Conservation (phyloP, 2,329 filamentous ascomycete genomes). For the Ceratocystis cacaofunesta region DNA sequence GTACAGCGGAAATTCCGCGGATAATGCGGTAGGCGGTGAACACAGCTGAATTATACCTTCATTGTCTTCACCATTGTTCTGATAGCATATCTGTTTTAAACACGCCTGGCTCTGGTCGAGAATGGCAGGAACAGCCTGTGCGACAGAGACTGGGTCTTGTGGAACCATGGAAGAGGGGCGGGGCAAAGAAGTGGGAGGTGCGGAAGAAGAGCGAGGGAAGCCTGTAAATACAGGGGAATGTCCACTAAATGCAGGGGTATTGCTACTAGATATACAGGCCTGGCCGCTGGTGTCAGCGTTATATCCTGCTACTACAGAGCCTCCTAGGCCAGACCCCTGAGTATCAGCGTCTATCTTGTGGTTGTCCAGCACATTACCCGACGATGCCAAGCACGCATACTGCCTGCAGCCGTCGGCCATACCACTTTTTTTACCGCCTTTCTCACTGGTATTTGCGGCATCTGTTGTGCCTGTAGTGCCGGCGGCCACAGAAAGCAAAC, state of each 20-base stretch:
- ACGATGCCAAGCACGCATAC: neutral
- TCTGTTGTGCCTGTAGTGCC: neutral
- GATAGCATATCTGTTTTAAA: slow-evolving; percentile 2
- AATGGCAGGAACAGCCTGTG: slow-evolving; percentile 5
- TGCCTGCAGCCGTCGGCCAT: neutral
- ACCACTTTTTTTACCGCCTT: neutral
- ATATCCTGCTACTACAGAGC: too few species aligned
- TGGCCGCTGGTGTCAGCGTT: neutral
- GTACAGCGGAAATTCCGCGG: neutral
- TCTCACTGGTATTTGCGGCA: too few species aligned
- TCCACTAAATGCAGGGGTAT: neutral
- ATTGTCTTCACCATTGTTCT: neutral
- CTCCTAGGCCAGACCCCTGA: neutral
- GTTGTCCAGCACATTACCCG: slow-evolving; percentile 1
- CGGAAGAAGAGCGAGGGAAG: neutral
- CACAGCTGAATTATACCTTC: neutral
- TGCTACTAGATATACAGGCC: neutral
- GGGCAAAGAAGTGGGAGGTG: neutral
- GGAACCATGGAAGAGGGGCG: neutral
- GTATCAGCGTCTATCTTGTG: neutral
- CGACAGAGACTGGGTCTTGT: slow-evolving; percentile 5
- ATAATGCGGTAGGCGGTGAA: neutral
- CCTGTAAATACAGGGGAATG: neutral
- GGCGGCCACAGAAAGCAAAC: neutral
- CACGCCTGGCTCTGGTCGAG: neutral